A percentile compares a stretch with the other conserved stretches of the same genome.
Evolutionary conservation across 2,329 filamentous ascomycete genomes (phyloP).

Genomic region (Rhinocladiella similis): DNA sequence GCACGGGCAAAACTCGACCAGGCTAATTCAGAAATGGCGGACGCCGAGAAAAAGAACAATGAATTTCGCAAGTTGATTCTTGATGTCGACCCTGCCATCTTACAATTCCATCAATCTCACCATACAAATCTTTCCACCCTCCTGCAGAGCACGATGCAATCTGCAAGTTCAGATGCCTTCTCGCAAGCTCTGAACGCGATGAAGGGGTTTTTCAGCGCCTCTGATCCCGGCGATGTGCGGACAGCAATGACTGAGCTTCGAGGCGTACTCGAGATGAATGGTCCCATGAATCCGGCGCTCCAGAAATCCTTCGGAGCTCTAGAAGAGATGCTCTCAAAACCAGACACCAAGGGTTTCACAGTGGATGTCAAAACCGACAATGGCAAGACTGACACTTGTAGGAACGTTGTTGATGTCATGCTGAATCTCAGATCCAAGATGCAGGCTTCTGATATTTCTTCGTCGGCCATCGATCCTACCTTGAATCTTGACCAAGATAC

Average conservation of each 20-base stretch:
- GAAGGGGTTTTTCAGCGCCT: conserved; percentile 27
- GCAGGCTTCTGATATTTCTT: conserved; percentile 6
- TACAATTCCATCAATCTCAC: conserved; percentile 11
- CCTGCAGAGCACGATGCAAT: conserved; percentile 18
- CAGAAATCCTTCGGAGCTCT: conserved; percentile 26
- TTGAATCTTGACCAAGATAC: conserved; percentile 22
- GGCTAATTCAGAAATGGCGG: conserved; percentile 26
- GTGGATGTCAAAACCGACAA: conserved; percentile 15
- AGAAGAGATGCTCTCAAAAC: conserved; percentile 24
- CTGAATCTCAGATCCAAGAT: conserved; percentile 21
- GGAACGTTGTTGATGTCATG: conserved; percentile 23
- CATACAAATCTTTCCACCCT: conserved; percentile 15
- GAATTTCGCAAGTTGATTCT: conserved; percentile 25
- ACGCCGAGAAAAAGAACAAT: conserved; percentile 26
- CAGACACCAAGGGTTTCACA: conserved; percentile 15
- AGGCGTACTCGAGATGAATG: conserved; percentile 23
- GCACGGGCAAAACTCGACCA: conserved; percentile 24
- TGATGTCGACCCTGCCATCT: conserved; percentile 17
- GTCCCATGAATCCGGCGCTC: conserved; percentile 24
- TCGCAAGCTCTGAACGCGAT: conserved; percentile 24
- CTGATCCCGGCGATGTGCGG: conserved; percentile 25
- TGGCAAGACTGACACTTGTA: conserved; percentile 17
- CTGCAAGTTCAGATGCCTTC: conserved; percentile 21
- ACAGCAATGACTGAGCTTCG: conserved; percentile 27
- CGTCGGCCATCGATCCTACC: conserved; percentile 7